These are phyloP conservation scores for Pythium oligandrum DNA, from an alignment of 352 stramenopile genomes.

Conservation along the genomic window DNA sequence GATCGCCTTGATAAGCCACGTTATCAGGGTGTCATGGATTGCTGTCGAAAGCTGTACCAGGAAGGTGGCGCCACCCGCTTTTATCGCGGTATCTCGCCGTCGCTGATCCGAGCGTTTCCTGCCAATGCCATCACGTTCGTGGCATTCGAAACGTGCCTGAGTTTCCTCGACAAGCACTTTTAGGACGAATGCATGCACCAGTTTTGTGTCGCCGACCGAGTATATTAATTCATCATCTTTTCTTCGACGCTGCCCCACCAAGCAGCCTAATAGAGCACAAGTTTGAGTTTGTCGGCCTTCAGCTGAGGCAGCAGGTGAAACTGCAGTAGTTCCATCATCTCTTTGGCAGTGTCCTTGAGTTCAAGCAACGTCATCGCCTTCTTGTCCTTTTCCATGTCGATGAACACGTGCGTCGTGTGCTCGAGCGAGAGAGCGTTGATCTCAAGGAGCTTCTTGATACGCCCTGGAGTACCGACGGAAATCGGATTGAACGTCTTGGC, in stretches of 20 bases:
- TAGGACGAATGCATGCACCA: slow-evolving; percentile 18
- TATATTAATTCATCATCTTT: slow-evolving; percentile 3
- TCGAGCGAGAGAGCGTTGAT: slow-evolving; percentile 68
- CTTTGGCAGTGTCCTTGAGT: slow-evolving; percentile 78
- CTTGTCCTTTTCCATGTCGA: slow-evolving; percentile 88
- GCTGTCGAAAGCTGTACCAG: slow-evolving; percentile 54
- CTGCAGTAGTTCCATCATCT: slow-evolving; percentile 77
- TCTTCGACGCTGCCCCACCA: slow-evolving; percentile 11
- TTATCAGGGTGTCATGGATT: slow-evolving; percentile 73
- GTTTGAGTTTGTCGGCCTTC: slow-evolving; percentile 61
- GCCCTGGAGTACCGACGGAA: slow-evolving; percentile 70
- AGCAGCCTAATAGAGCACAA: slow-evolving; percentile 32
- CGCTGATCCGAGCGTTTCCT: slow-evolving; percentile 68
- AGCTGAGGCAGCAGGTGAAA: slow-evolving; percentile 67
- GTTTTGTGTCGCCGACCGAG: background rate
- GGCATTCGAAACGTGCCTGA: slow-evolving; percentile 78
- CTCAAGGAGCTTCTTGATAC: slow-evolving; percentile 78
- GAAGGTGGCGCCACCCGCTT: slow-evolving; percentile 66
- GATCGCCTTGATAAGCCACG: slow-evolving; percentile 64
- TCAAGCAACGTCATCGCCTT: slow-evolving; percentile 81
- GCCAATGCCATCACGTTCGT: slow-evolving; percentile 85
- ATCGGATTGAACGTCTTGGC: slow-evolving; percentile 66
- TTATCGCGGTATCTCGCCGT: slow-evolving; percentile 76
- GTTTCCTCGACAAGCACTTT: slow-evolving; percentile 69
- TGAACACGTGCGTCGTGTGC: slow-evolving; percentile 72